A percentile compares a stretch with the other conserved stretches of the same genome.
Evolutionary conservation across 2,329 filamentous ascomycete species (phyloP).

Genomic region (Annulohypoxylon truncatum): DNA sequence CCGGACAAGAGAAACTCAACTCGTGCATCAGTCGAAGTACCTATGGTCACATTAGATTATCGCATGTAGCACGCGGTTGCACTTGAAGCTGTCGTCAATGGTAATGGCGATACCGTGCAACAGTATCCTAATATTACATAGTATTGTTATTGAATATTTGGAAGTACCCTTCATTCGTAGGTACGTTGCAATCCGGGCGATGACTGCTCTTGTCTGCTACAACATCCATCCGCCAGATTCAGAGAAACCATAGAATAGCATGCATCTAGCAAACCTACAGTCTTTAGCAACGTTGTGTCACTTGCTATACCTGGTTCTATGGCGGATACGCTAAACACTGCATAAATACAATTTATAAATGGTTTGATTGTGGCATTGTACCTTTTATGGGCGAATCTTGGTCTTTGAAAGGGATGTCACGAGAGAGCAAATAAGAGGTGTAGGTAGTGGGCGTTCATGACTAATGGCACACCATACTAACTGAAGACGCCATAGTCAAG

Average conservation of each 20-base stretch:
- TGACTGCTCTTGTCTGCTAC: slow-evolving; percentile 6
- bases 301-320: neutral
- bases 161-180: slow-evolving; percentile 4
- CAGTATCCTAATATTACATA: neutral
- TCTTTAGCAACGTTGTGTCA: neutral
- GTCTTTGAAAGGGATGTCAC: neutral
- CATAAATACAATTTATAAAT: neutral
- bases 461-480: neutral
- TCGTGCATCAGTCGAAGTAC: too few relatives aligned
- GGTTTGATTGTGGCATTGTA: neutral
- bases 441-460: neutral
- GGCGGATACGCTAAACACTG: neutral
- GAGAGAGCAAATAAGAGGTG: neutral
- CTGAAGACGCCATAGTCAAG: neutral
- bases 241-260: neutral
- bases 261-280: slow-evolving; percentile 1
- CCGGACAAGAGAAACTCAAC: too few relatives aligned
- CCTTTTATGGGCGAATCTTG: neutral
- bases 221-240: too few relatives aligned
- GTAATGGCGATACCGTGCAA: slow-evolving; percentile 2
- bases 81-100: neutral
- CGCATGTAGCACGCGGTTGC: neutral
- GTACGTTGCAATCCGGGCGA: slow-evolving; percentile 7
- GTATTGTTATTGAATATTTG: slow-evolving; percentile 5
- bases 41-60: too few relatives aligned